Evolutionary conservation across 176 grass and related monocot genomes (phyloP).

Genomic region (Avena atlantica): DNA sequence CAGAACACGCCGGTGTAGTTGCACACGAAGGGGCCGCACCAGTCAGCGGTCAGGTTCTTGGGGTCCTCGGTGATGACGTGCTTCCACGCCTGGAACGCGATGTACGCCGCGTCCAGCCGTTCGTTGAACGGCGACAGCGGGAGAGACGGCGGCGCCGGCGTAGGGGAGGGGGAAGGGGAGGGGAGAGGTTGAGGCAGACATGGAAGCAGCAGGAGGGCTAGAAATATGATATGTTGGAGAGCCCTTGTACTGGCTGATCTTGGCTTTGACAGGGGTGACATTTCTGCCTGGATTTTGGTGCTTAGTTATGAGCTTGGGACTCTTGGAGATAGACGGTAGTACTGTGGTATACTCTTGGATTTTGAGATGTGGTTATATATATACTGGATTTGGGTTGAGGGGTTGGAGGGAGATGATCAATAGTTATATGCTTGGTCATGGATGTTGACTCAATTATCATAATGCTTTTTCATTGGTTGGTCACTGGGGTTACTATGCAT

Average conservation of each 20-base stretch:
- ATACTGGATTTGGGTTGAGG: conserved; percentile 36
- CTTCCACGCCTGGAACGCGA: conserved; percentile 83
- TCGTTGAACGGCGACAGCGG: conserved; percentile 78
- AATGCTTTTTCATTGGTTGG: background rate
- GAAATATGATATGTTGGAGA: conserved; percentile 42
- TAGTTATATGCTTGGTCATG: conserved; percentile 43
- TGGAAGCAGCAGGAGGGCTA: conserved; percentile 46
- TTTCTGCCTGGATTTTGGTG: conserved; percentile 36
- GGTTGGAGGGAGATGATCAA: conserved; percentile 42
- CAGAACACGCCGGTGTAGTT: conserved; percentile 90
- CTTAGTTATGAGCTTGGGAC: background rate
- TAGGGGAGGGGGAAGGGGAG: conserved; percentile 48
- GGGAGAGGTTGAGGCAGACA: conserved; percentile 54
- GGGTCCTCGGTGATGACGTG: conserved; percentile 77
- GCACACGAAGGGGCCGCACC: conserved; percentile 83
- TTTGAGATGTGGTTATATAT: conserved; percentile 49
- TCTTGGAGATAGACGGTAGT: background rate
- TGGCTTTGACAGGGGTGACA: conserved; percentile 25
- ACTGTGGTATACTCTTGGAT: conserved; percentile 34
- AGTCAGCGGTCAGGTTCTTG: conserved; percentile 69
- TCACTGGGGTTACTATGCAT: background rate
- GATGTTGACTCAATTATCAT: conserved; percentile 33
- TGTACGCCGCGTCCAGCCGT: conserved; percentile 67
- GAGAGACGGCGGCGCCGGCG: conserved; percentile 29
- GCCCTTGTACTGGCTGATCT: conserved; percentile 13